Evolutionary conservation across 139 green algal species (phyloP).

Genomic region (Mesostigma viride): DNA sequence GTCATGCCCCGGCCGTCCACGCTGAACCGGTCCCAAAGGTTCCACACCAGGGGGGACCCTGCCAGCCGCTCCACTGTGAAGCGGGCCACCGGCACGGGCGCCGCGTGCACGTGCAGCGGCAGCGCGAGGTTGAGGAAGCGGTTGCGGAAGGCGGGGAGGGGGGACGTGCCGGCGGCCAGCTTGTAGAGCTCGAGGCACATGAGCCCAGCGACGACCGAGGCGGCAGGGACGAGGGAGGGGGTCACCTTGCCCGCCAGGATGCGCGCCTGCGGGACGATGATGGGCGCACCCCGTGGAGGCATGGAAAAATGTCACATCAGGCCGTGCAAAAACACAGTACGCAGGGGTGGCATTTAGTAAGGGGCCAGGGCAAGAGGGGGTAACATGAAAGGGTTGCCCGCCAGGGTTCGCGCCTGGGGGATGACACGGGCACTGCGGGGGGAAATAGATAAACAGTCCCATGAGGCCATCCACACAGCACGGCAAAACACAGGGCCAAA

Average conservation of each 20-base stretch:
- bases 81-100: no score
- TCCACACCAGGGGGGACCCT: slow-evolving; percentile 23
- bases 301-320: no score
- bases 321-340: no score
- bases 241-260: slow-evolving; percentile 15
- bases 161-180: slow-evolving; percentile 12
- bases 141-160: slow-evolving; percentile 16
- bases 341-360: no score
- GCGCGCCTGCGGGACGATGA: slow-evolving; percentile 16
- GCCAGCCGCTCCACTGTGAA: no score
- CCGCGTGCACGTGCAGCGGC: slow-evolving; percentile 16
- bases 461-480: no score
- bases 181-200: slow-evolving; percentile 38
- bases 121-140: slow-evolving; percentile 32
- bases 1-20: slow-evolving; percentile 22
- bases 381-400: no score
- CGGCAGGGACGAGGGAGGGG: slow-evolving; percentile 18
- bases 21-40: slow-evolving; percentile 29
- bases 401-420: no score
- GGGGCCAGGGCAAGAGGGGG: no score
- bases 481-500: no score
- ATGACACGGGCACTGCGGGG: no score
- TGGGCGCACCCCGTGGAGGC: neutral
- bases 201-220: slow-evolving; percentile 20
- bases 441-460: no score